A percentile compares a stretch with the other conserved stretches of the same genome.
These are phyloP conservation scores for Paxillus ammoniavirescens DNA, from an alignment of 768 basidiomycete species.

Conservation along the genomic window DNA sequence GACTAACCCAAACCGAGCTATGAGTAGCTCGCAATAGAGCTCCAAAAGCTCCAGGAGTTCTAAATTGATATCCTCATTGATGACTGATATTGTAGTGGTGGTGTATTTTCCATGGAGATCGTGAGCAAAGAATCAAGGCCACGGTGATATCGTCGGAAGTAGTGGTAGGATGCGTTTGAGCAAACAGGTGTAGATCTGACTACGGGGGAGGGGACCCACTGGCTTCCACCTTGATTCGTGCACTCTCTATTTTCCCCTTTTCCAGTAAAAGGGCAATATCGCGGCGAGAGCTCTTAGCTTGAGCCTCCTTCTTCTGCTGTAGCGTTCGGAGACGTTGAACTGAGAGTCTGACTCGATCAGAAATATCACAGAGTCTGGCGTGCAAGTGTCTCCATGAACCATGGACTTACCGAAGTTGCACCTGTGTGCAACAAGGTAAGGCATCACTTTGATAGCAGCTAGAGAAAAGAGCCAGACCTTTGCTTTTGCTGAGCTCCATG, in stretches of 20 bases:
- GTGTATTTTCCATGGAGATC: neutral
- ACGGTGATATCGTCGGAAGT: conserved; percentile 15
- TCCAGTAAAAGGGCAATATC: conserved; percentile 83
- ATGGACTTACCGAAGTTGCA: conserved; percentile 44
- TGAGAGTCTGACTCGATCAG: conserved; percentile 55
- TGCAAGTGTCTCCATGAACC: neutral
- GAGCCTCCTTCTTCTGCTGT: conserved; percentile 90
- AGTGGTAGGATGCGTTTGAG: conserved; percentile 9
- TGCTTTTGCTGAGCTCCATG: conserved; percentile 64
- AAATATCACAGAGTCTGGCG: neutral
- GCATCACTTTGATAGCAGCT: neutral
- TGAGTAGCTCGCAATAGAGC: conserved; percentile 90
- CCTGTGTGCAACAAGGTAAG: conserved; percentile 28
- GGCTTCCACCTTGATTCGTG: conserved; percentile 81
- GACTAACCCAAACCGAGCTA: conserved; percentile 88
- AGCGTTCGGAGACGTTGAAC: conserved; percentile 83
- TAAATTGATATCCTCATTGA: conserved; percentile 80
- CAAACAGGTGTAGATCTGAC: conserved; percentile 5
- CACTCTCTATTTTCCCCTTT: conserved; percentile 79
- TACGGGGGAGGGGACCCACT: conserved; percentile 43
- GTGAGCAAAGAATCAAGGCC: conserved; percentile 1
- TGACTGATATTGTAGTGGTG: conserved; percentile 44
- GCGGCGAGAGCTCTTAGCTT: conserved; percentile 68
- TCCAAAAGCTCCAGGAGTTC: conserved; percentile 92
- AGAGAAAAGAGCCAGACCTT: conserved; percentile 37